Base-by-base conservation (phyloP, 371 early-diverging fungal species). In the Fennellomyces sp. region DNA sequence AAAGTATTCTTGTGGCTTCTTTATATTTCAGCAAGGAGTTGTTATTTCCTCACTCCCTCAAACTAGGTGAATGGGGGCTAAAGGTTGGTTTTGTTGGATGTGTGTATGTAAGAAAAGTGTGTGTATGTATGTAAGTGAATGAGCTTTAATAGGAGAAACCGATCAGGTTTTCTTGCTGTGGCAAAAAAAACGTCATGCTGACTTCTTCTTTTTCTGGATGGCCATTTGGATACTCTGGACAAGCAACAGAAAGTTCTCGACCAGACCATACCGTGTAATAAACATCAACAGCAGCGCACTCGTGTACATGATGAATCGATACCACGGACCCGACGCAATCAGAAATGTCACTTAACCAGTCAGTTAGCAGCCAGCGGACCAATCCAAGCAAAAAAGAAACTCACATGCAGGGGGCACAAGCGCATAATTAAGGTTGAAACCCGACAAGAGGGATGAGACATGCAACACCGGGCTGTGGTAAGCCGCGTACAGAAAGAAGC, bases 381-480 rank as follows among this genome's bases (percentile, higher is more conserved):
- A n/a, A n/a, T n/a, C n/a, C n/a, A n/a, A 33, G 35, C 13, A 33
- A 33, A 33, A 33, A 33, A 27, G 38, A 31, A n/a, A 61, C 65
- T 66, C 71, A 69, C 78, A 71, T 64, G 83, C 77, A 61, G 84
- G 84, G 25, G 83, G 79, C 48, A 80, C 78, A 33, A 85, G 62
- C 39, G 76, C 68, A 60, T 84, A 85, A 63, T 86, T 85, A 47
- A 86, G 62, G 65, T 86, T 86, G 59, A 72, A 70, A 25, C 83
- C 82, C 49, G 76, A 75, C 38, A 64, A 56, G 19, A 85, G 66
- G 15, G 85, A 79, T 41, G 79, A 61, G 27, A 73, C 27, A 58
- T 73, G 72, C 54, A 87, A 62, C 52, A 87, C 64, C 8, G 76
- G 68, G 29, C 77, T 73, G 65, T 85, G 81, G 57, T 84, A 85